phyloP scores from a whole-genome alignment of 768 basidiomycete species.

The Tylopilus sp. region DNA sequence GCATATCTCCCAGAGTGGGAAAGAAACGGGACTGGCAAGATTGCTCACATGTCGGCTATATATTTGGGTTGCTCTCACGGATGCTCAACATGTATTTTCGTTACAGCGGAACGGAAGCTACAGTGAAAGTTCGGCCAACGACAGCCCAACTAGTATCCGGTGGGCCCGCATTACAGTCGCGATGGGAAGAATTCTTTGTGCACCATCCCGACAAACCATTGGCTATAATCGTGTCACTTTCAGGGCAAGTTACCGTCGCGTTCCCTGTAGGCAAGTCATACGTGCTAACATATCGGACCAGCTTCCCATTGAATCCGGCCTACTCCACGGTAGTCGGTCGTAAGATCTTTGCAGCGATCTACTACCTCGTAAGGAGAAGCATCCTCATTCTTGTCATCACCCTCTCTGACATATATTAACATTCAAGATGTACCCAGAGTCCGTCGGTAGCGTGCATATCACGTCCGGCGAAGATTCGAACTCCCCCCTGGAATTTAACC shows the following conservation, averaged over 20 bases:
- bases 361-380: background rate
- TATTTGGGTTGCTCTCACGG: background rate
- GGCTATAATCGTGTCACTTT: conserved; percentile 38
- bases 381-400: background rate
- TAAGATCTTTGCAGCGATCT: conserved; percentile 26
- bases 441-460: conserved; percentile 48
- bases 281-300: conserved; percentile 2
- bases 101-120: conserved; percentile 51
- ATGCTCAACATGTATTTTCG: background rate
- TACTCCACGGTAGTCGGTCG: conserved; percentile 12
- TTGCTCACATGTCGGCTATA: conserved; percentile 50
- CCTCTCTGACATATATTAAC: background rate
- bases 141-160: conserved; percentile 45
- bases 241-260: conserved; percentile 34
- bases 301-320: conserved; percentile 20
- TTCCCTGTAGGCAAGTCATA: background rate
- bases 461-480: conserved; percentile 38
- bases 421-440: conserved; percentile 41
- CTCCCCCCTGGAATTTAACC: conserved; percentile 42
- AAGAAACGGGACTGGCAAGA: conserved; percentile 41
- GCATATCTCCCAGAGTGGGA: conserved; percentile 32
- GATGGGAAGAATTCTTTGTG: conserved; percentile 53
- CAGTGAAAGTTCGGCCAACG: conserved; percentile 52
- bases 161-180: conserved; percentile 38
- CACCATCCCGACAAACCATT: conserved; percentile 54